phyloP scores from a whole-genome alignment of 805 yeast genomes.

The Nakazawaea wyomingensis region DNA sequence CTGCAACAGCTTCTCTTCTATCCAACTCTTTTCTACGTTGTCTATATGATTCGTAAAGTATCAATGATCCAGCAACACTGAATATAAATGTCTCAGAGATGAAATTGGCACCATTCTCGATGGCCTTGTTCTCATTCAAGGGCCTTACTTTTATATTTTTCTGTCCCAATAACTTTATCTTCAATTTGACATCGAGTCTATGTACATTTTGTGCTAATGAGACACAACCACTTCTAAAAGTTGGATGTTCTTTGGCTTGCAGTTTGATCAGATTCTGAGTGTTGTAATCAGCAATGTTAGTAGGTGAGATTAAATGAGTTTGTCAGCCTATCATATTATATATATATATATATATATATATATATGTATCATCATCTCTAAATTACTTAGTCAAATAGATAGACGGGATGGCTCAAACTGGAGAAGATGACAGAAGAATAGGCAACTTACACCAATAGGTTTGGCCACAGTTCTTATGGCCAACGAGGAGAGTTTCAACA shows the following conservation, averaged over 20 bases:
- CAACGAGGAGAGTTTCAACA: constrained; percentile 67
- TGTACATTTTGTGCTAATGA: constrained; percentile 69
- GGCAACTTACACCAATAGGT: constrained; percentile 55
- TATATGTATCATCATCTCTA: too few species aligned
- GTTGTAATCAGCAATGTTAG: neutral
- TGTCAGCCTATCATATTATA: too few species aligned
- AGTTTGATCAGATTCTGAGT: constrained; percentile 51
- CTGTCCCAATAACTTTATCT: constrained; percentile 56
- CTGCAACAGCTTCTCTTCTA: constrained; percentile 62
- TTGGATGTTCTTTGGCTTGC: constrained; percentile 69
- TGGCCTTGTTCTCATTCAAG: constrained; percentile 74
- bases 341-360: too few species aligned
- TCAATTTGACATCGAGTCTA: constrained; percentile 53
- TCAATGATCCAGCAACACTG: constrained; percentile 72
- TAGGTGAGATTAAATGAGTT: too few species aligned
- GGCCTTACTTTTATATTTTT: constrained; percentile 59
- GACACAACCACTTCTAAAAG: constrained; percentile 59
- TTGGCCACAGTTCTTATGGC: constrained; percentile 71
- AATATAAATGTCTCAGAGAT: constrained; percentile 75
- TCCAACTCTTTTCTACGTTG: constrained; percentile 57
- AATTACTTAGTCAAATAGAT: too few species aligned
- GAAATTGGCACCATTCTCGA: constrained; percentile 77
- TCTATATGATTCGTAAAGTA: constrained; percentile 66
- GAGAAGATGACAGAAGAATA: constrained; percentile 1
- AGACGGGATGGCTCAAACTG: too few species aligned